Evolutionary conservation across 352 stramenopile species (phyloP).

Genomic region (Phytopythium oedochilum): DNA sequence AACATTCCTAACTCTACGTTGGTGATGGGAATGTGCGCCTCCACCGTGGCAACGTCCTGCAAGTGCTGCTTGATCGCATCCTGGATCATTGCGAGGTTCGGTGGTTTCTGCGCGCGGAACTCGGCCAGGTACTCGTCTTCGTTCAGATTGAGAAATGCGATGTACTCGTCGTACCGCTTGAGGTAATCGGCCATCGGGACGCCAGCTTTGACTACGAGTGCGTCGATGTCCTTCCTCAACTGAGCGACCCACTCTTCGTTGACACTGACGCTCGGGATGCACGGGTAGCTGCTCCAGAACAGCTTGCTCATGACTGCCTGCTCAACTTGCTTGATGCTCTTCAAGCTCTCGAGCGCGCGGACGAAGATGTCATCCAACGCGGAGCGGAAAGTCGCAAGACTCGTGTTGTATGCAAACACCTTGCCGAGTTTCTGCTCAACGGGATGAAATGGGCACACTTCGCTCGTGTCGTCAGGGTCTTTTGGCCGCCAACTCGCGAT

Average conservation of each 20-base stretch:
- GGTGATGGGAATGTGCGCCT: conserved; percentile 49
- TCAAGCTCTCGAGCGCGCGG: conserved; percentile 78
- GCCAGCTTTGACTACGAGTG: conserved; percentile 53
- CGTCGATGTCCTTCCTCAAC: conserved; percentile 52
- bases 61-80: conserved; percentile 78
- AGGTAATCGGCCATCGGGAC: conserved; percentile 75
- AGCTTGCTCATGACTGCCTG: conserved; percentile 93
- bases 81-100: conserved; percentile 64
- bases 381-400: conserved; percentile 50
- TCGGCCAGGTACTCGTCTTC: conserved; percentile 78
- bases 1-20: conserved; percentile 85
- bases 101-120: conserved; percentile 69
- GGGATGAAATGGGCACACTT: conserved; percentile 47
- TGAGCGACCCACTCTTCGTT: conserved; percentile 82
- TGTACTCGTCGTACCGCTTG: conserved; percentile 74
- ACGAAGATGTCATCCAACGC: conserved; percentile 66
- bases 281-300: conserved; percentile 92
- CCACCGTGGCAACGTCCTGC: conserved; percentile 45
- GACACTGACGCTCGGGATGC: conserved; percentile 76
- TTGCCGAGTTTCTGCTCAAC: conserved; percentile 40
- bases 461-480: conserved; percentile 58
- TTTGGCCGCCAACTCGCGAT: conserved; percentile 60
- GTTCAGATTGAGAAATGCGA: conserved; percentile 89
- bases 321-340: conserved; percentile 87
- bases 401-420: conserved; percentile 69